A percentile compares a stretch with the other conserved stretches of the same genome.
phyloP scores from a whole-genome alignment of 2,329 filamentous ascomycete genomes.

The Exophiala viscosa region DNA sequence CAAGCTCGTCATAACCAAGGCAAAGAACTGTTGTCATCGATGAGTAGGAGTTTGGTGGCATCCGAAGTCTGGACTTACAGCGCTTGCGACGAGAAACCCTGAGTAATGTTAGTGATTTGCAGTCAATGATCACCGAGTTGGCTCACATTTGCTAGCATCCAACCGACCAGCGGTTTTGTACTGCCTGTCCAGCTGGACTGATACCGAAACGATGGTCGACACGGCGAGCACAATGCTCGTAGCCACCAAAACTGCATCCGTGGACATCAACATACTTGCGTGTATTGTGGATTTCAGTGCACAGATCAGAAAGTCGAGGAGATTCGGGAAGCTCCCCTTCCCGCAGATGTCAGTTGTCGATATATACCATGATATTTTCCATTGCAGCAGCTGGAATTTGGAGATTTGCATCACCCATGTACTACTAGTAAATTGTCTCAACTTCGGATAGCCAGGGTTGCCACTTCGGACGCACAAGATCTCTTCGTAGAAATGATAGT shows the following conservation, averaged over 20 bases:
- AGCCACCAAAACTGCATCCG: slow-evolving; percentile 15
- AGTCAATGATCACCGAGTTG: not conserved
- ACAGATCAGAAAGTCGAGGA: slow-evolving; percentile 2
- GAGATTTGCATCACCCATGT: not conserved
- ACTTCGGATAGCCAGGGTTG: not conserved
- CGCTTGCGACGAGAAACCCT: slow-evolving; percentile 19
- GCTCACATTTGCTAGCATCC: slow-evolving; percentile 23
- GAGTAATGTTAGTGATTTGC: not conserved
- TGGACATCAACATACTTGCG: slow-evolving; percentile 18
- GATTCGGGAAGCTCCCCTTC: not conserved
- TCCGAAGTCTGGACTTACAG: slow-evolving; percentile 6
- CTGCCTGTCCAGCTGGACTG: slow-evolving; percentile 22
- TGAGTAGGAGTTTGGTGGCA: not conserved
- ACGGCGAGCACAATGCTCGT: slow-evolving; percentile 22
- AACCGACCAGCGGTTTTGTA: slow-evolving; percentile 12
- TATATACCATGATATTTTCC: not conserved
- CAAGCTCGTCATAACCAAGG: slow-evolving; percentile 19
- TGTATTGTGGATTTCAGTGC: not conserved
- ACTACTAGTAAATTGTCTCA: not conserved
- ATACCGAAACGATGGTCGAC: slow-evolving; percentile 18
- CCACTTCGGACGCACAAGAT: slow-evolving; percentile 2
- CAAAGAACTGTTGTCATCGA: slow-evolving; percentile 16
- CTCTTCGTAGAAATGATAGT: not conserved
- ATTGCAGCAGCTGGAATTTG: too few relatives aligned
- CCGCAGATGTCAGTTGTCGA: slow-evolving; percentile 1